Percentiles rank a stretch among this genome's conserved stretches.
phyloP scores from a whole-genome alignment of 1,139 yeast genomes.

The Nakaseomyces uthaithaninus region DNA sequence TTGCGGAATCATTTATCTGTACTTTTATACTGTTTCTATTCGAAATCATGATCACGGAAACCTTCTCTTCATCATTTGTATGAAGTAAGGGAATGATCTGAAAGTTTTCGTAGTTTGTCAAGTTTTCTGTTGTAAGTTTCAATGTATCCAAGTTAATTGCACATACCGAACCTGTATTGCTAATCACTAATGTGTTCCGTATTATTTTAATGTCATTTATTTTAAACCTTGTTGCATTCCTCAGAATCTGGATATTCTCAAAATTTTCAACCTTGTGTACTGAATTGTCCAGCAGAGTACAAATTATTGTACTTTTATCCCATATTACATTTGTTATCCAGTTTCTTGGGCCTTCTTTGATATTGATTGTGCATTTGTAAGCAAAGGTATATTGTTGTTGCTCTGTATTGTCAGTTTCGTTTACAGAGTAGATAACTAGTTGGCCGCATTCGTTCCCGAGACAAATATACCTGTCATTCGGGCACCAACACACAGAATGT shows the following conservation, averaged over 20 bases:
- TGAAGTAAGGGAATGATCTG: constrained; percentile 20
- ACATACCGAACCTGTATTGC: constrained; percentile 18
- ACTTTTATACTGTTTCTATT: constrained; percentile 18
- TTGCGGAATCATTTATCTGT: constrained; percentile 10
- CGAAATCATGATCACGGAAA: constrained; percentile 20
- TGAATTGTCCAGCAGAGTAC: constrained; percentile 14
- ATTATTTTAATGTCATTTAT: constrained; percentile 19
- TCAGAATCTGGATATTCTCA: constrained; percentile 6
- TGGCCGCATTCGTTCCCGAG: constrained; percentile 28
- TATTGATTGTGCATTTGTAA: background rate
- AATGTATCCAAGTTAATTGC: constrained; percentile 11
- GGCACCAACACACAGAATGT: constrained; percentile 28
- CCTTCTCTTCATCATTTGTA: constrained; percentile 8
- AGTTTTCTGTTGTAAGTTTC: constrained; percentile 16
- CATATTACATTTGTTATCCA: constrained; percentile 25
- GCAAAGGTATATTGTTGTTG: background rate
- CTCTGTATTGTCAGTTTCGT: background rate
- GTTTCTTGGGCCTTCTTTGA: background rate
- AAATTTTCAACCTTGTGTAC: constrained; percentile 10
- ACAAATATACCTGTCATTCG: constrained; percentile 18
- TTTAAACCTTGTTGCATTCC: constrained; percentile 17
- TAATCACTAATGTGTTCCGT: constrained; percentile 13
- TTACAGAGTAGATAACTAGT: constrained; percentile 8
- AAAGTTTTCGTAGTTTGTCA: constrained; percentile 16
- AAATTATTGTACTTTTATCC: constrained; percentile 11